phyloP scores from a whole-genome alignment of 106 monocot genomes.

The Ottelia alismoides region DNA sequence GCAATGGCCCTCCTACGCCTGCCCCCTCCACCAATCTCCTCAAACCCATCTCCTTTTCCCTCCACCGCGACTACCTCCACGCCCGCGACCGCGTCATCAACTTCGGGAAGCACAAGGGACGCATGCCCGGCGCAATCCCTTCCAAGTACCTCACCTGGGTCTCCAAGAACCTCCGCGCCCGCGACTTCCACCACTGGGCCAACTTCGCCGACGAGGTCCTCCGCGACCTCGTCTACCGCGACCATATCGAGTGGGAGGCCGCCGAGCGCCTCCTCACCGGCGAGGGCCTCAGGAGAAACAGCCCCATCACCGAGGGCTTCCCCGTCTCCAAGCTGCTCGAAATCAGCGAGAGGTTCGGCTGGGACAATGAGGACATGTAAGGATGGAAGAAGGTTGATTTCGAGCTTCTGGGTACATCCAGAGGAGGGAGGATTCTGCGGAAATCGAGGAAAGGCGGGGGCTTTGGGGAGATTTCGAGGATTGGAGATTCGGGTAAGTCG shows the following conservation, averaged over 20 bases:
- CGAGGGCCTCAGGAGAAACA: slow-evolving; percentile 1
- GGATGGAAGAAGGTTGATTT: slow-evolving; percentile 48
- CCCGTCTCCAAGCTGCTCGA: slow-evolving; percentile 27
- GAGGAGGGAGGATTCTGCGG: slow-evolving; percentile 50
- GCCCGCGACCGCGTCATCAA: slow-evolving; percentile 46
- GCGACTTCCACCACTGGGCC: slow-evolving; percentile 35
- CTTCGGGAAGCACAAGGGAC: slow-evolving; percentile 60
- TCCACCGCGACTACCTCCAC: too few relatives aligned
- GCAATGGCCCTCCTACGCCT: too few relatives aligned
- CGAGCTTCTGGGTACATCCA: slow-evolving; percentile 51
- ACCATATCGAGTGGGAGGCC: slow-evolving; percentile 67
- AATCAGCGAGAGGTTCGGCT: slow-evolving; percentile 42
- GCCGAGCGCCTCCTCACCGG: slow-evolving; percentile 40
- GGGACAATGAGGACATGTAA: slow-evolving; percentile 50
- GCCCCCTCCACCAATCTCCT: too few relatives aligned
- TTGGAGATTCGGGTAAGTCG: slow-evolving; percentile 8
- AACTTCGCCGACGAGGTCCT: slow-evolving; percentile 55
- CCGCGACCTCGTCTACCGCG: slow-evolving; percentile 43
- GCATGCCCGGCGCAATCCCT: slow-evolving; percentile 63
- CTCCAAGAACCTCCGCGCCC: slow-evolving; percentile 31
- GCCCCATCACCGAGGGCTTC: neutral
- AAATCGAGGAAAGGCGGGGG: neutral
- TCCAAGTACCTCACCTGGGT: slow-evolving; percentile 59
- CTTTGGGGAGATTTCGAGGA: neutral
- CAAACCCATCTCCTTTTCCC: too few relatives aligned